Percentiles rank a stretch among this genome's conserved stretches.
Evolutionary conservation across 768 basidiomycete genomes (phyloP).

Genomic region (Pisolithus orientalis): DNA sequence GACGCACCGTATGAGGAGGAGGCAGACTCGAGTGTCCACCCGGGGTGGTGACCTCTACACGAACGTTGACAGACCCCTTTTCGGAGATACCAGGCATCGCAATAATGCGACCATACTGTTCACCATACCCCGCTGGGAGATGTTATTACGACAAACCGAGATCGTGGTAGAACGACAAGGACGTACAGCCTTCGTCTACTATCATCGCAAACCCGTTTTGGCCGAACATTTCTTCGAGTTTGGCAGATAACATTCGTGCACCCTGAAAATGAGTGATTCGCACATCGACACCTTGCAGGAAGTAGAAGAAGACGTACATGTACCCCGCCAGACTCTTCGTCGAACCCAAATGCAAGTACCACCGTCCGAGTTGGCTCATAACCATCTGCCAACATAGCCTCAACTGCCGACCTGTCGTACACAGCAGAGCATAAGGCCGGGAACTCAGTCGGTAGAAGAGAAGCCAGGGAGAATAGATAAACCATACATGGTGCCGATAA

Average conservation of each 20-base stretch:
- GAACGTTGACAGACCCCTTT: conserved; percentile 64
- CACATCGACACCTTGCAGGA: background rate
- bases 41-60: conserved; percentile 56
- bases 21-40: conserved; percentile 89
- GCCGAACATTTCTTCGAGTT: conserved; percentile 60
- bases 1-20: conserved; percentile 65
- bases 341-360: conserved; percentile 66
- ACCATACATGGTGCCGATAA: conserved; percentile 55
- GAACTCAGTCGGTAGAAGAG: background rate
- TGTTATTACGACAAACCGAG: background rate
- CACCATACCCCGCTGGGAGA: conserved; percentile 39
- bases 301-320: conserved; percentile 26
- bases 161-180: background rate
- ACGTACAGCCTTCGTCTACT: conserved; percentile 80
- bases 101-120: conserved; percentile 47
- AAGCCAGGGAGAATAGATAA: background rate
- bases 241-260: conserved; percentile 40
- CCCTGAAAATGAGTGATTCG: conserved; percentile 35
- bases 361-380: conserved; percentile 61
- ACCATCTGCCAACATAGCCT: conserved; percentile 52
- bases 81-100: conserved; percentile 64
- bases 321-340: conserved; percentile 60
- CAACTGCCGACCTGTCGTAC: conserved; percentile 43
- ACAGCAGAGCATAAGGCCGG: background rate
- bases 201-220: conserved; percentile 67